Percentiles rank a stretch among this genome's conserved stretches.
Evolutionary conservation across 2,329 filamentous ascomycete genomes (phyloP).

Genomic region (Scorias spongiosa): DNA sequence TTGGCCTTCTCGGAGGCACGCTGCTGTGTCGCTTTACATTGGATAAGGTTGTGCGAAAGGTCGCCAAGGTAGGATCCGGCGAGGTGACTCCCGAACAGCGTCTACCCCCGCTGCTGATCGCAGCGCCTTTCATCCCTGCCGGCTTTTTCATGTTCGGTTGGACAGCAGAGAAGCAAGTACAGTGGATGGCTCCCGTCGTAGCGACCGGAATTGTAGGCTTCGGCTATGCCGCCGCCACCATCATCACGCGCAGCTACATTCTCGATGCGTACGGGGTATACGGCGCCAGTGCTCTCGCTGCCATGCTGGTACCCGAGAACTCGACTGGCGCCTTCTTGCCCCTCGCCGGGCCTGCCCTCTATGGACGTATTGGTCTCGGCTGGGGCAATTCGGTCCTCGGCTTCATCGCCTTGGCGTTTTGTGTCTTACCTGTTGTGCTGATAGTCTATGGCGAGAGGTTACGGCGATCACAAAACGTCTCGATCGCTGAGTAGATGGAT

Average conservation of each 20-base stretch:
- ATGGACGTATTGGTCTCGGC: constrained; percentile 41
- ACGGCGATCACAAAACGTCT: too few relatives aligned
- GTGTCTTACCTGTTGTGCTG: too few relatives aligned
- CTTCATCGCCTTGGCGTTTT: constrained; percentile 30
- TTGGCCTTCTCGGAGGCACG: constrained; percentile 23
- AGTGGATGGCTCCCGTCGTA: constrained; percentile 13
- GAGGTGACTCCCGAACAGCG: constrained; percentile 32
- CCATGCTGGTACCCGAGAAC: constrained; percentile 37
- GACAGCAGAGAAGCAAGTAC: constrained; percentile 11
- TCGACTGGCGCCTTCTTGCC: constrained; percentile 44
- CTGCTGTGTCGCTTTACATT: constrained; percentile 10
- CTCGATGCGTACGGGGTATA: constrained; percentile 46
- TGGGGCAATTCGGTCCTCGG: constrained; percentile 44
- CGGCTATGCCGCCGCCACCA: constrained; percentile 13
- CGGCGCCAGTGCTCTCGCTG: constrained; percentile 49
- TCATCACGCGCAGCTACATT: constrained; percentile 39
- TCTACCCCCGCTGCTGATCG: constrained; percentile 11
- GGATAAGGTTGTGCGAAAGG: constrained; percentile 5
- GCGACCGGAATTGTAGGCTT: constrained; percentile 14
- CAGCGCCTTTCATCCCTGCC: constrained; percentile 9
- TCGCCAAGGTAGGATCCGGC: constrained; percentile 20
- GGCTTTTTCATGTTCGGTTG: constrained; percentile 19
- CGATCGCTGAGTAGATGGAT: too few relatives aligned
- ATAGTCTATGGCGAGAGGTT: too few relatives aligned
- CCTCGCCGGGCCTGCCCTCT: constrained; percentile 43